Conservation (phyloP, 2,329 filamentous ascomycete species). For the Arthrinium puccinioides region DNA sequence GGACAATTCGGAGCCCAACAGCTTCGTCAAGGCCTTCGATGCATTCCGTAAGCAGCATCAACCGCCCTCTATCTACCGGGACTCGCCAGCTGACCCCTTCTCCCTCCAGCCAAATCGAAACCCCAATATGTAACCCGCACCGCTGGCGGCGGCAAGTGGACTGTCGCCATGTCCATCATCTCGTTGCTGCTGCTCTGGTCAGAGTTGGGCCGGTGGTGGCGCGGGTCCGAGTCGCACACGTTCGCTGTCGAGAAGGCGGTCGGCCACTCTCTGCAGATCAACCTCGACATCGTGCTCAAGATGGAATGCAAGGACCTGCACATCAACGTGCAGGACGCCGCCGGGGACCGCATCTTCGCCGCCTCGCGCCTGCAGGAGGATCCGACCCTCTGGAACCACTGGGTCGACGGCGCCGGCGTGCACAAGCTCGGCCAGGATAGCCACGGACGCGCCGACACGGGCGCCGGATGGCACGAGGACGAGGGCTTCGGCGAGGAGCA, state of each 20-base stretch:
- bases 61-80: background rate
- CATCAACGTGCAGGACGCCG: slow-evolving; percentile 93
- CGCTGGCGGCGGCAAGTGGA: slow-evolving; percentile 87
- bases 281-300: slow-evolving; percentile 83
- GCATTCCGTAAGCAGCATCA: slow-evolving; percentile 72
- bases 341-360: slow-evolving; percentile 85
- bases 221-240: slow-evolving; percentile 75
- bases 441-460: slow-evolving; percentile 47
- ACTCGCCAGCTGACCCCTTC: background rate
- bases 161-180: slow-evolving; percentile 69
- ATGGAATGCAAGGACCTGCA: slow-evolving; percentile 89
- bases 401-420: slow-evolving; percentile 64
- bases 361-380: slow-evolving; percentile 67
- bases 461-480: slow-evolving; percentile 58
- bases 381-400: slow-evolving; percentile 72
- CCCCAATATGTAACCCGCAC: slow-evolving; percentile 83
- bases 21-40: slow-evolving; percentile 81
- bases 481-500: slow-evolving; percentile 74
- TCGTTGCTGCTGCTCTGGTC: slow-evolving; percentile 69
- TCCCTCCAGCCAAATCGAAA: slow-evolving; percentile 76
- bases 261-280: slow-evolving; percentile 82
- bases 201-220: slow-evolving; percentile 78
- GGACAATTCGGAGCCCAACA: slow-evolving; percentile 65
- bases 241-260: slow-evolving; percentile 93
- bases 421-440: slow-evolving; percentile 51